A percentile compares a stretch with the other conserved stretches of the same genome.
Evolutionary conservation across 176 grass and related monocot genomes (phyloP).

Genomic region (Oryza glaberrima): DNA sequence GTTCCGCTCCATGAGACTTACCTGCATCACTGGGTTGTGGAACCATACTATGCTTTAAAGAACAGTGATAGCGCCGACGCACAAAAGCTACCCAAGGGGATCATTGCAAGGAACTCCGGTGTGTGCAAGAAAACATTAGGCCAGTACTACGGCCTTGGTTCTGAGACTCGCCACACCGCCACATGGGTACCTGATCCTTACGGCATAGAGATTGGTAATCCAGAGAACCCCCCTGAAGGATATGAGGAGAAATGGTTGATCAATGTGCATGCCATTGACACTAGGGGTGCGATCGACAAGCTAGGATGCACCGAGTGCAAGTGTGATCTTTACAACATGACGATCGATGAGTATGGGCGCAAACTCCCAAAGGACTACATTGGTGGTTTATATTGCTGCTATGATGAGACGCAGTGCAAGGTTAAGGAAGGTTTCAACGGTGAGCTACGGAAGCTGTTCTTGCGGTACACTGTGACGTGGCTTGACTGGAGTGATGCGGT

Average conservation of each 20-base stretch:
- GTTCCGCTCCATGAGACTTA: constrained; percentile 88
- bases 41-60: constrained; percentile 42
- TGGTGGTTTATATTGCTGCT: constrained; percentile 76
- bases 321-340: constrained; percentile 76
- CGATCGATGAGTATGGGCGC: constrained; percentile 60
- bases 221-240: constrained; percentile 47
- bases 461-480: constrained; percentile 80
- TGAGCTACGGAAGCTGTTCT: constrained; percentile 53
- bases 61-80: neutral
- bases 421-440: constrained; percentile 41
- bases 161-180: constrained; percentile 78
- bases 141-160: constrained; percentile 85
- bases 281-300: constrained; percentile 56
- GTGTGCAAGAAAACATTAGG: constrained; percentile 53
- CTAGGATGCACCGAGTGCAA: constrained; percentile 78
- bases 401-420: constrained; percentile 66
- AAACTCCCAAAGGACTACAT: constrained; percentile 38
- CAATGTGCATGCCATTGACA: constrained; percentile 88
- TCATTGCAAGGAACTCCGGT: constrained; percentile 56
- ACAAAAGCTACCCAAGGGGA: constrained; percentile 8
- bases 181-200: constrained; percentile 93
- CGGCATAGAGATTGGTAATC: constrained; percentile 68
- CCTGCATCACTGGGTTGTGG: constrained; percentile 85
- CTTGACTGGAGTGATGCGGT: constrained; percentile 57
- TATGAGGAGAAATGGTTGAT: constrained; percentile 75